A percentile compares a stretch with the other conserved stretches of the same genome.
Evolutionary conservation across 2,329 filamentous ascomycete genomes (phyloP).

Genomic region (Xylaria polymorpha): DNA sequence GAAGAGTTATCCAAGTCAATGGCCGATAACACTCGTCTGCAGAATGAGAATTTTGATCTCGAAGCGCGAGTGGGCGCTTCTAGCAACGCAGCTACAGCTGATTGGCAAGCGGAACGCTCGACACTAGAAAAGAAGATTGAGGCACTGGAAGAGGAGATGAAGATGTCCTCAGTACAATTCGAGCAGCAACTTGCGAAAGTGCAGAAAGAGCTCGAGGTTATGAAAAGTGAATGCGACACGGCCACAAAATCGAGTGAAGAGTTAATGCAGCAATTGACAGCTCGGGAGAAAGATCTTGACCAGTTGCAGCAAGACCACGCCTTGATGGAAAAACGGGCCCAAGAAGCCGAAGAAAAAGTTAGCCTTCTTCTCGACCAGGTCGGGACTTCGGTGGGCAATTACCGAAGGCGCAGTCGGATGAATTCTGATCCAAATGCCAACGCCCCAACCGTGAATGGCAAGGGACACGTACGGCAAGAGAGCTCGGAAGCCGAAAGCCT

Average conservation of each 20-base stretch:
- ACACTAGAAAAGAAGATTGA: constrained; percentile 76
- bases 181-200: constrained; percentile 77
- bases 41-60: constrained; percentile 79
- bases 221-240: constrained; percentile 75
- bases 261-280: constrained; percentile 70
- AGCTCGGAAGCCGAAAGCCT: constrained; percentile 72
- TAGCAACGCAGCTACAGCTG: constrained; percentile 60
- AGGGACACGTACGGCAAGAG: constrained; percentile 60
- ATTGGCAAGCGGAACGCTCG: constrained; percentile 81
- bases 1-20: constrained; percentile 96
- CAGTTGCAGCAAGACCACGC: constrained; percentile 85
- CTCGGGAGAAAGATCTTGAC: constrained; percentile 76
- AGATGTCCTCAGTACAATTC: constrained; percentile 72
- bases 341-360: constrained; percentile 93
- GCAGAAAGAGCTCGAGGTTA: constrained; percentile 73
- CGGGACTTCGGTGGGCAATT: constrained; percentile 92
- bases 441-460: constrained; percentile 50
- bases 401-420: constrained; percentile 79
- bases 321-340: constrained; percentile 82
- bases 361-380: constrained; percentile 94
- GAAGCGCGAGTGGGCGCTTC: constrained; percentile 60
- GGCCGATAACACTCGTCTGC: constrained; percentile 82
- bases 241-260: constrained; percentile 62
- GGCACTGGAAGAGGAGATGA: constrained; percentile 75
- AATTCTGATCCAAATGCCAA: constrained; percentile 60